phyloP scores from a whole-genome alignment of 768 basidiomycete species.

The Mrakia hoshinonis region DNA sequence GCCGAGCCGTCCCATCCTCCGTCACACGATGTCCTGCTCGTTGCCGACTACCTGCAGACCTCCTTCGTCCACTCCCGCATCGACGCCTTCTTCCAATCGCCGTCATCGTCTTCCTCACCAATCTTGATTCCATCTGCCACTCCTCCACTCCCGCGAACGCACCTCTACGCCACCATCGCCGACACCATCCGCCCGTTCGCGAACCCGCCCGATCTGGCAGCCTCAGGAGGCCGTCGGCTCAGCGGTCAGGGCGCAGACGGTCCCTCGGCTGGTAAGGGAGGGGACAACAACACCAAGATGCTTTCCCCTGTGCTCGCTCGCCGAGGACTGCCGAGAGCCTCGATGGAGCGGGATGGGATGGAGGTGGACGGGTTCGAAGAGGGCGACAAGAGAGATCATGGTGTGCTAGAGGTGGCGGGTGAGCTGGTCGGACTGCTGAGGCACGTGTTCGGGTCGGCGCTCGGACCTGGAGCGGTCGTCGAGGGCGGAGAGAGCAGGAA shows the following conservation, averaged over 20 bases:
- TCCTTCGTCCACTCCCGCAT: neutral
- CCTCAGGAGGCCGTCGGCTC: neutral
- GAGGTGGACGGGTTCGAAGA: neutral
- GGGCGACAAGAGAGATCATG: neutral
- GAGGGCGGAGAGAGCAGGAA: neutral
- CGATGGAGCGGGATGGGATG: neutral
- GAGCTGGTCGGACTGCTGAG: neutral
- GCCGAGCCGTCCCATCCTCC: constrained; percentile 11
- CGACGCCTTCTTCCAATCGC: constrained; percentile 9
- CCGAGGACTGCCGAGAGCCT: neutral
- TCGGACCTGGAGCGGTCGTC: neutral
- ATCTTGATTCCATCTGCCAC: neutral
- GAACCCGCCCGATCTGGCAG: neutral
- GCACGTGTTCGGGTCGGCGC: neutral
- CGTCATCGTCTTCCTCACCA: neutral
- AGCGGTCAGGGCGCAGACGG: neutral
- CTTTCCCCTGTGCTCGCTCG: neutral
- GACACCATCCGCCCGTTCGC: constrained; percentile 1
- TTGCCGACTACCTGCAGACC: constrained; percentile 25
- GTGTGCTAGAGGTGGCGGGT: constrained; percentile 2
- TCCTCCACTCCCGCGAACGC: neutral
- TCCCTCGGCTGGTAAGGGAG: neutral
- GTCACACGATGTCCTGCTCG: constrained; percentile 25
- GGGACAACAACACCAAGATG: neutral
- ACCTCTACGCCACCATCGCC: neutral